Conservation (phyloP, 192 early-diverging fungal genomes). For the Phycomyces nitens region DNA sequence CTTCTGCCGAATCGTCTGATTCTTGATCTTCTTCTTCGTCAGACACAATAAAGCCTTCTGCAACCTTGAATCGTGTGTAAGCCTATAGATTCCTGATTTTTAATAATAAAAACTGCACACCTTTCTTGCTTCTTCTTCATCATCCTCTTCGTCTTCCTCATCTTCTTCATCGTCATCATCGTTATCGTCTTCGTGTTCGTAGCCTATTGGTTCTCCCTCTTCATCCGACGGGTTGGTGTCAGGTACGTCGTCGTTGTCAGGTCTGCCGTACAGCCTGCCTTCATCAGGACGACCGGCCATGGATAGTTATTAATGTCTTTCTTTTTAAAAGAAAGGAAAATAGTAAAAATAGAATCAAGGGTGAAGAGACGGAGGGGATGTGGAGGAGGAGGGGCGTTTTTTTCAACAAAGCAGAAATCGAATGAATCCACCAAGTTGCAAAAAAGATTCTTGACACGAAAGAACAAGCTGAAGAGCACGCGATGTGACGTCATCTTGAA, state of each 20-base stretch:
- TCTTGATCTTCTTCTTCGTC: constrained; percentile 62
- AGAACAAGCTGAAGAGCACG: too few relatives aligned
- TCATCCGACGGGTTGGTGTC: constrained; percentile 18
- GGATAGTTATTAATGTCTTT: not conserved
- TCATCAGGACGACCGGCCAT: not conserved
- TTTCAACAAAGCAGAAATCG: too few relatives aligned
- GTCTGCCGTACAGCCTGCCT: not conserved
- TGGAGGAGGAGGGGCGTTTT: too few relatives aligned
- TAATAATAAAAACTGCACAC: not conserved
- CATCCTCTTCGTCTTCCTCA: constrained; percentile 62
- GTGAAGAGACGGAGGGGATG: too few relatives aligned
- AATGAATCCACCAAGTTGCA: too few relatives aligned
- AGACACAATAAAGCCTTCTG: constrained; percentile 72
- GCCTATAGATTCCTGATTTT: not conserved
- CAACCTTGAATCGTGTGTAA: constrained; percentile 32
- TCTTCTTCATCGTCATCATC: constrained; percentile 51
- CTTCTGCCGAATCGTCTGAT: constrained; percentile 40
- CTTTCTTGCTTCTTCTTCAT: constrained; percentile 52
- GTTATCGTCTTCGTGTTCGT: constrained; percentile 51
- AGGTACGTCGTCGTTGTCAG: not conserved
- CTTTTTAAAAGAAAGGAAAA: too few relatives aligned
- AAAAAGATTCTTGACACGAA: too few relatives aligned
- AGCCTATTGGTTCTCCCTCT: constrained; percentile 46
- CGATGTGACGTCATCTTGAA: too few relatives aligned
- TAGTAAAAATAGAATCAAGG: too few relatives aligned